A percentile compares a stretch with the other conserved stretches of the same genome.
Evolutionary conservation across 768 basidiomycete species (phyloP).

Genomic region (Leccinum fibrillosum): DNA sequence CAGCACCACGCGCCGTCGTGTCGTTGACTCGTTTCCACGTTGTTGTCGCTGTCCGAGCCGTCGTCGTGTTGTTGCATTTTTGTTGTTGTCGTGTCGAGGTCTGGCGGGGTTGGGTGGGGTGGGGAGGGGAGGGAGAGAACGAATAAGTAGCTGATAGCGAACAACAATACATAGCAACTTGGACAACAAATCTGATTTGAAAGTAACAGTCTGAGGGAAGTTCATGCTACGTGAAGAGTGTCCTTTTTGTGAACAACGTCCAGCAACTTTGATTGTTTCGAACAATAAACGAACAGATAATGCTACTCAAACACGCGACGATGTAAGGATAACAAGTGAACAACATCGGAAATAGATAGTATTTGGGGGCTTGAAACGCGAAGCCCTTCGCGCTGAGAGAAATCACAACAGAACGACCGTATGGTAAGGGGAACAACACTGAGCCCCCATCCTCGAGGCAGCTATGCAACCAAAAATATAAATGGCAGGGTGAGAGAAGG

Average conservation of each 20-base stretch:
- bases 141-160: not conserved
- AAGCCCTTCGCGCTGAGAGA: constrained; percentile 47
- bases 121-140: too few relatives aligned
- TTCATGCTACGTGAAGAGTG: not conserved
- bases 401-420: constrained; percentile 24
- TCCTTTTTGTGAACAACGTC: not conserved
- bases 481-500: constrained; percentile 22
- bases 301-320: not conserved
- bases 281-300: not conserved
- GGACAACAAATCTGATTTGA: not conserved
- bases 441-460: constrained; percentile 10
- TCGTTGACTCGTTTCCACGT: too few relatives aligned
- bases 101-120: too few relatives aligned
- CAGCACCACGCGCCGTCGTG: too few relatives aligned
- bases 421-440: constrained; percentile 12
- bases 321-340: not conserved
- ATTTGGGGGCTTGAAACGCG: constrained; percentile 44
- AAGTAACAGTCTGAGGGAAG: not conserved
- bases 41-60: too few relatives aligned
- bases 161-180: not conserved
- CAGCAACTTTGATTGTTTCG: not conserved
- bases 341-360: constrained; percentile 19
- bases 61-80: too few relatives aligned
- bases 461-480: constrained; percentile 30
- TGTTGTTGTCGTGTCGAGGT: too few relatives aligned